Evolutionary conservation across 805 yeast species (phyloP).

Genomic region (Candida corydali): DNA sequence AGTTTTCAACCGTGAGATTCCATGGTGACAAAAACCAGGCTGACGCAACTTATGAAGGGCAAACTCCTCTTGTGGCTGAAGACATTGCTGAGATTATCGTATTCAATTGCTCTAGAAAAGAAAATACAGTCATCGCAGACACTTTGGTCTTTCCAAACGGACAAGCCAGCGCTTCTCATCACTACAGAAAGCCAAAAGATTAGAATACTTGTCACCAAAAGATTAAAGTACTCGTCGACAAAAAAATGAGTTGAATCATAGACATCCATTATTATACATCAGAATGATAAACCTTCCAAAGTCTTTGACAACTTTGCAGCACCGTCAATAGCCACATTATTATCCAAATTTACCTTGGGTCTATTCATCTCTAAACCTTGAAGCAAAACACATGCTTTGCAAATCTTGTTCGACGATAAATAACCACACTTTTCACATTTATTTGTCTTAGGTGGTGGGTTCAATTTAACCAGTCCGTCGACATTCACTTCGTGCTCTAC

Average conservation of each 20-base stretch:
- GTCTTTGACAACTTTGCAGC: slow-evolving; percentile 61
- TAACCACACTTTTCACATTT: slow-evolving; percentile 89
- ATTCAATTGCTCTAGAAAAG: slow-evolving; percentile 30
- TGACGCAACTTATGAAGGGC: slow-evolving; percentile 30
- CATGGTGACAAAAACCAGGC: slow-evolving; percentile 30
- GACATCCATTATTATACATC: too few relatives aligned
- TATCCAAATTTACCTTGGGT: slow-evolving; percentile 59
- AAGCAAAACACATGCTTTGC: slow-evolving; percentile 88
- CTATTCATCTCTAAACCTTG: slow-evolving; percentile 79
- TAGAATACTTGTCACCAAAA: background rate
- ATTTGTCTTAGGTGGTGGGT: slow-evolving; percentile 47
- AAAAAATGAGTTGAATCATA: too few relatives aligned
- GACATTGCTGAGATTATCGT: slow-evolving; percentile 39
- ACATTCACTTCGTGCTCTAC: slow-evolving; percentile 50
- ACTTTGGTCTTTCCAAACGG: slow-evolving; percentile 34
- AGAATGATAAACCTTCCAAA: slow-evolving; percentile 63
- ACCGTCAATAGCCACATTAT: slow-evolving; percentile 50
- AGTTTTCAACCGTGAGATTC: slow-evolving; percentile 32
- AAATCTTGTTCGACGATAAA: slow-evolving; percentile 77
- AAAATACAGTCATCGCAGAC: slow-evolving; percentile 36
- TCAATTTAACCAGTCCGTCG: slow-evolving; percentile 60
- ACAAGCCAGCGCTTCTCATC: slow-evolving; percentile 21
- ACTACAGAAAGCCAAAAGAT: slow-evolving; percentile 2
- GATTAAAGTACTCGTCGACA: too few relatives aligned
- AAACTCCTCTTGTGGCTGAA: slow-evolving; percentile 29